phyloP scores from a whole-genome alignment of 257 asterid species.

The Solanum piurae region DNA sequence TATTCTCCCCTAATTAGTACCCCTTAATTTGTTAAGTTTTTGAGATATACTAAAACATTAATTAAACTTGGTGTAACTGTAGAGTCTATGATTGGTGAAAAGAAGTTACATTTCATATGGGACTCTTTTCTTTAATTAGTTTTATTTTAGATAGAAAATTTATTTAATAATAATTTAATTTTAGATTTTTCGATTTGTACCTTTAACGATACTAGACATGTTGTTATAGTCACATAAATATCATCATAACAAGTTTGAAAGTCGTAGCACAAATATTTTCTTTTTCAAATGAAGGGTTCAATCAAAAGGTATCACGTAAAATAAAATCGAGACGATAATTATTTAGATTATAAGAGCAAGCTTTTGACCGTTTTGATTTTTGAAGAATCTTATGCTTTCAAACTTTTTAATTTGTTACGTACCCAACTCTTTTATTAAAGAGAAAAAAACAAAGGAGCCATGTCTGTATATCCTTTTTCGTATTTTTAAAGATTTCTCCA shows the following conservation, averaged over 20 bases:
- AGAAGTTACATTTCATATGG: not conserved
- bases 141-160: not conserved
- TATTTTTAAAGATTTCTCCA: not conserved
- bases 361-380: constrained; percentile 10
- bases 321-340: not conserved
- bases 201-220: not conserved
- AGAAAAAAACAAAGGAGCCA: not conserved
- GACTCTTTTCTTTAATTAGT: not conserved
- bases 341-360: not conserved
- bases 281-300: not conserved
- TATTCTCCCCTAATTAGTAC: not conserved
- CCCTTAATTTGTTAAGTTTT: not conserved
- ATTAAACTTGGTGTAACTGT: not conserved
- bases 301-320: not conserved
- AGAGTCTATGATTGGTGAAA: not conserved
- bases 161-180: not conserved
- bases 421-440: not conserved
- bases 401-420: not conserved
- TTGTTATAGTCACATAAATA: not conserved
- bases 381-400: constrained; percentile 14
- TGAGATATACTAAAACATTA: not conserved
- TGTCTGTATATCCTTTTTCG: not conserved
- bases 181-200: not conserved
- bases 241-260: not conserved
- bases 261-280: too few species aligned